These are phyloP conservation scores for Pichia sp. DNA, from an alignment of 1,139 yeast species.

Conservation along the genomic window DNA sequence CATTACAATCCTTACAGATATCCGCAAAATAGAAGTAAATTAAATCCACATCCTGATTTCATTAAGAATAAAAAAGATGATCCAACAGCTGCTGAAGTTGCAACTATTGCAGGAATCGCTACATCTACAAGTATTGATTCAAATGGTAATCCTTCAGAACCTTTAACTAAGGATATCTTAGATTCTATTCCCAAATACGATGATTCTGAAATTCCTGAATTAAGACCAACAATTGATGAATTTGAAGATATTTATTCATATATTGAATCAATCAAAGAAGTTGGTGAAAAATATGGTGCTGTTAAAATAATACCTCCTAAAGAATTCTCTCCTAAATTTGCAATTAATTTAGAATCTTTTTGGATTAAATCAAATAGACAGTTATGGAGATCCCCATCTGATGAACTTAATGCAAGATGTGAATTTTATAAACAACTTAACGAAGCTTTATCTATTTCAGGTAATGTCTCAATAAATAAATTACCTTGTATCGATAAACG, in stretches of 20 bases:
- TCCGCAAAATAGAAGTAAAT: conserved; percentile 40
- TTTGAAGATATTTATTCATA: conserved; percentile 38
- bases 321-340: conserved; percentile 33
- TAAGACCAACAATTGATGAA: conserved; percentile 24
- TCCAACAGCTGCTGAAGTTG: not conserved
- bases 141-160: not conserved
- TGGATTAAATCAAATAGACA: conserved; percentile 55
- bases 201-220: conserved; percentile 25
- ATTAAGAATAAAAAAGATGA: conserved; percentile 10
- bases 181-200: conserved; percentile 1
- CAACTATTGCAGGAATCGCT: conserved; percentile 7
- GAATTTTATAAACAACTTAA: conserved; percentile 33
- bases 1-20: conserved; percentile 40
- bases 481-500: conserved; percentile 55
- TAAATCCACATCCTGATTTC: conserved; percentile 36
- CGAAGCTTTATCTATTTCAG: conserved; percentile 29
- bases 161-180: not conserved
- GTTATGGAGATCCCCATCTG: conserved; percentile 35
- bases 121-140: not conserved
- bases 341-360: conserved; percentile 47
- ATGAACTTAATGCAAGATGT: conserved; percentile 30
- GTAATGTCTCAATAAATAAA: conserved; percentile 23
- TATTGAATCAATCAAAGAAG: conserved; percentile 41
- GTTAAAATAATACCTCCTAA: conserved; percentile 59
- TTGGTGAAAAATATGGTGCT: conserved; percentile 62